Conservation (phyloP, 345 rosid species). For the Rubroshorea leprosula region DNA sequence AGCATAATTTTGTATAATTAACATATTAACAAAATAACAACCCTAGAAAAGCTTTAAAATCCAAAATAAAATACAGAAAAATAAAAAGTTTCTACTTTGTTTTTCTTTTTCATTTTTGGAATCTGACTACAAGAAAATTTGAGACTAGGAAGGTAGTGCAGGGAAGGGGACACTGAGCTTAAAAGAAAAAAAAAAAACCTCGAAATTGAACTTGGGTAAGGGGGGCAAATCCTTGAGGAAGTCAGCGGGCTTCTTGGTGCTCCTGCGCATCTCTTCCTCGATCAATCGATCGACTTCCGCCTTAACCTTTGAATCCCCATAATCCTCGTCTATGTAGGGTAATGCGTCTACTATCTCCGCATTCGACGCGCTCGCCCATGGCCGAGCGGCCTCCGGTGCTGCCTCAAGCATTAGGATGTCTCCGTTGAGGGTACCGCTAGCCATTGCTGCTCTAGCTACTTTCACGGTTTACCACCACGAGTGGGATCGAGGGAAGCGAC, state of each 20-base stretch:
- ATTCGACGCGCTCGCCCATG: conserved; percentile 55
- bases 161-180: too few species aligned
- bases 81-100: too few species aligned
- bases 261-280: conserved; percentile 95
- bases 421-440: conserved; percentile 25
- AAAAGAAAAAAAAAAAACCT: too few species aligned
- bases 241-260: conserved; percentile 83
- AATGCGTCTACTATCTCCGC: conserved; percentile 84
- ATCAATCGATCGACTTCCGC: conserved; percentile 82
- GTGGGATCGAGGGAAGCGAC: too few species aligned
- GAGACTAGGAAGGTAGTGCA: too few species aligned
- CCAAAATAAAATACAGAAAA: too few species aligned
- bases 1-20: not conserved
- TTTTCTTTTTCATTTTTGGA: too few species aligned
- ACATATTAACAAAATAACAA: too few species aligned
- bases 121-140: too few species aligned
- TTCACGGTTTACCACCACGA: too few species aligned
- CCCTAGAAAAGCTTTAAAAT: too few species aligned
- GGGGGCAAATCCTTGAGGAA: conserved; percentile 81
- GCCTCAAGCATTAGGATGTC: conserved; percentile 83
- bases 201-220: conserved; percentile 53
- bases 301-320: conserved; percentile 61
- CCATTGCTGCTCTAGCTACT: conserved; percentile 6
- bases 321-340: conserved; percentile 96
- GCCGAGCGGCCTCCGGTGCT: conserved; percentile 46